phyloP scores from a whole-genome alignment of 352 stramenopile species.

The Pythium diclinum region DNA sequence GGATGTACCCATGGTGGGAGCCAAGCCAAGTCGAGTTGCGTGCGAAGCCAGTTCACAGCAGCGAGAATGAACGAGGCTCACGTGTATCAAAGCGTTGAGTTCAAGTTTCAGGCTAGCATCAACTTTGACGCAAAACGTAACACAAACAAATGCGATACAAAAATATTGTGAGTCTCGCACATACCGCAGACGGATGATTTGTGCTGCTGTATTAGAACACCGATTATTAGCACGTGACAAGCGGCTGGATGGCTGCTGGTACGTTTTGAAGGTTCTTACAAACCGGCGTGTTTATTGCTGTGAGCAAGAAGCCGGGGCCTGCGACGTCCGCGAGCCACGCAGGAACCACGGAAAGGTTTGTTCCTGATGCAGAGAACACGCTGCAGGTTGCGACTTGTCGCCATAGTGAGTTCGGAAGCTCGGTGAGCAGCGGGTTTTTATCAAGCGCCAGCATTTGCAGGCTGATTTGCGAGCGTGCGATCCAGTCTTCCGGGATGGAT shows the following conservation, averaged over 20 bases:
- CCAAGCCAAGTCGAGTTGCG: too few relatives aligned
- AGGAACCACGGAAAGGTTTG: constrained; percentile 11
- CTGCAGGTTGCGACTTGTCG: not conserved
- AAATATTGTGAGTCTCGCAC: too few relatives aligned
- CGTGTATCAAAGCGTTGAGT: not conserved
- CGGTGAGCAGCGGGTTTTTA: constrained; percentile 2
- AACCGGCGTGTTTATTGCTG: not conserved
- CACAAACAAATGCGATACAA: too few relatives aligned
- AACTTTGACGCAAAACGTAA: too few relatives aligned
- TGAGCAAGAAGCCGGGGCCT: constrained; percentile 7
- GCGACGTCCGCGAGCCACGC: constrained; percentile 9
- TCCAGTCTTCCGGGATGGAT: not conserved
- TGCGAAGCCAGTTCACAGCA: too few relatives aligned
- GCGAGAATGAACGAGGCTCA: not conserved
- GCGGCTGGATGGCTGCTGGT: not conserved
- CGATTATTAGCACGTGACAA: not conserved
- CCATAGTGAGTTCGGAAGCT: constrained; percentile 13
- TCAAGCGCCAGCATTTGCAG: not conserved
- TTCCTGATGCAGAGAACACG: not conserved
- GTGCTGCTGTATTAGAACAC: too few relatives aligned
- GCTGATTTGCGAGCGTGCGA: not conserved
- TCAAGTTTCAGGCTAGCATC: not conserved
- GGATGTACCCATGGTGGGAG: too few relatives aligned
- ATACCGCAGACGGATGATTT: too few relatives aligned
- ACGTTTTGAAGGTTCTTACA: not conserved